Evolutionary conservation across 2,329 filamentous ascomycete genomes (phyloP).

Genomic region (Ophiostoma novo-ulmi): DNA sequence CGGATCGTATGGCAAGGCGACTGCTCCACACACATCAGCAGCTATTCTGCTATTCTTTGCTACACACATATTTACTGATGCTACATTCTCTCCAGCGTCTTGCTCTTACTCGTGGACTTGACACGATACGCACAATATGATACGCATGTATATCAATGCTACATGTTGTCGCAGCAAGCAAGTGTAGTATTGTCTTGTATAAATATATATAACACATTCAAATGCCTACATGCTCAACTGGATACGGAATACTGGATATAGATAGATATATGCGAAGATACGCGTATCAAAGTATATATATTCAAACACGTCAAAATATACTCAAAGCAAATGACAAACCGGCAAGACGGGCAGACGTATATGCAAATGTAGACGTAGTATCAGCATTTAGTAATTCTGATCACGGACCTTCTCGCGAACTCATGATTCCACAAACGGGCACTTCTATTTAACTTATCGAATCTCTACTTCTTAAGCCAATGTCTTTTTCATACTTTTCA

Average conservation of each 20-base stretch:
- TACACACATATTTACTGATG: background rate
- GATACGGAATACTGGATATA: background rate
- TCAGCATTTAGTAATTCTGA: background rate
- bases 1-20: background rate
- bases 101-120: background rate
- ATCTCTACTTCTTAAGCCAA: too few relatives aligned
- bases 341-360: constrained; percentile 3
- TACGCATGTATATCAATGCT: constrained; percentile 1
- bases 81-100: background rate
- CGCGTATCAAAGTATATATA: background rate
- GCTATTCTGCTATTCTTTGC: background rate
- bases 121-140: background rate
- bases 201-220: background rate
- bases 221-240: background rate
- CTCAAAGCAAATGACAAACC: background rate
- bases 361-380: background rate
- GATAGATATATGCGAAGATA: background rate
- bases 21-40: constrained; percentile 3
- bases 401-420: background rate
- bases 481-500: too few relatives aligned
- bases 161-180: background rate
- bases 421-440: background rate
- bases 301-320: background rate
- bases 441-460: too few relatives aligned
- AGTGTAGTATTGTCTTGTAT: background rate